phyloP scores from a whole-genome alignment of 2,329 filamentous ascomycete species.

The Microcyclosporella mali region DNA sequence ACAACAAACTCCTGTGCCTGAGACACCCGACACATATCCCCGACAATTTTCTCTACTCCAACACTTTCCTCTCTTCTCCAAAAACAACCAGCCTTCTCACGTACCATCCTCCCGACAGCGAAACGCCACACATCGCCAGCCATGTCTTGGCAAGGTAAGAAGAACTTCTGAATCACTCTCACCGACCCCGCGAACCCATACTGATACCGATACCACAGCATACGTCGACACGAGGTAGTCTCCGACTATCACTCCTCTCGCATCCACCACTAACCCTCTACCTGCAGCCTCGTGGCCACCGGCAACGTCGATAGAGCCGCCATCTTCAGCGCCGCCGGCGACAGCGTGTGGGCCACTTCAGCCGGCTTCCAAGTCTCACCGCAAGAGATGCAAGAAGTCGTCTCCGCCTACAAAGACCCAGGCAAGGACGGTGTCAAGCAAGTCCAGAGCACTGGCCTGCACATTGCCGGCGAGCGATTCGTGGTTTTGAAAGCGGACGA shows the following conservation, averaged over 20 bases:
- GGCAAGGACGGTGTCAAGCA: slow-evolving; percentile 51
- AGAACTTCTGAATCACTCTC: too few species aligned
- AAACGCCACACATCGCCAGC: slow-evolving; percentile 24
- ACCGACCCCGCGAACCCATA: slow-evolving; percentile 20
- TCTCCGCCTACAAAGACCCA: slow-evolving; percentile 46
- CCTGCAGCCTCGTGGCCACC: slow-evolving; percentile 65
- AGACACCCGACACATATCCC: too few species aligned
- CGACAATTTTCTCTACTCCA: too few species aligned
- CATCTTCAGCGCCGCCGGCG: slow-evolving; percentile 74
- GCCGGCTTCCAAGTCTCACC: slow-evolving; percentile 65
- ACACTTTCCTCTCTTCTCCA: too few species aligned
- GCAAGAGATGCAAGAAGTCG: slow-evolving; percentile 51
- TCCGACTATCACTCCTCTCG: slow-evolving; percentile 6
- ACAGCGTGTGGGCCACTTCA: slow-evolving; percentile 71
- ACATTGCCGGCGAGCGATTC: slow-evolving; percentile 71
- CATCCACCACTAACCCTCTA: background rate
- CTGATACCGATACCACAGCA: slow-evolving; percentile 35
- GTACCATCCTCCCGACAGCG: too few species aligned
- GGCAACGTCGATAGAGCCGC: slow-evolving; percentile 77
- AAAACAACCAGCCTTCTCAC: too few species aligned
- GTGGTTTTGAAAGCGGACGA: slow-evolving; percentile 71
- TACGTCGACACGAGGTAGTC: slow-evolving; percentile 58
- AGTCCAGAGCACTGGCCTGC: slow-evolving; percentile 65
- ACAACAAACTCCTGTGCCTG: too few species aligned
- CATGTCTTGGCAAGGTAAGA: slow-evolving; percentile 78